Percentiles rank a stretch among this genome's conserved stretches.
Evolutionary conservation across 140 eudicot species (phyloP).

Genomic region (Oenanthe javanica): DNA sequence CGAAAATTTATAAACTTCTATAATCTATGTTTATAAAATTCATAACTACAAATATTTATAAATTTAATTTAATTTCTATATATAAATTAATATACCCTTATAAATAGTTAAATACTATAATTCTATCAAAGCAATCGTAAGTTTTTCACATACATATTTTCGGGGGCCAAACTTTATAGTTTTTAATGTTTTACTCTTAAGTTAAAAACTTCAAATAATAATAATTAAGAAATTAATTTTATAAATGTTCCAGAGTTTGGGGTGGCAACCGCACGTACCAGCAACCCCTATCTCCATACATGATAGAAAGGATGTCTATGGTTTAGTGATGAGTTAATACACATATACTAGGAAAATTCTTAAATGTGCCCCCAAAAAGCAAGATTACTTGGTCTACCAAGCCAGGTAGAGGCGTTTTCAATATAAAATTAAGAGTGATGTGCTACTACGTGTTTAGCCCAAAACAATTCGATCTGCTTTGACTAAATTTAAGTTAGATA

Average conservation of each 20-base stretch:
- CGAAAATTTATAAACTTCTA: too few relatives aligned
- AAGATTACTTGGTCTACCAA: neutral
- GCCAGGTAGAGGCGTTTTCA: neutral
- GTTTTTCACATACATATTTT: neutral
- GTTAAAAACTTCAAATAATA: too few relatives aligned
- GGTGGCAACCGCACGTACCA: neutral
- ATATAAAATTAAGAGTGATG: neutral
- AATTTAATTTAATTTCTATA: too few relatives aligned
- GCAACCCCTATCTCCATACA: neutral
- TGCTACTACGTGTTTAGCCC: neutral
- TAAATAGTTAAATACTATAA: too few relatives aligned
- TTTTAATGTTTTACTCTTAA: neutral
- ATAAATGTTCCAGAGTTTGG: too few relatives aligned
- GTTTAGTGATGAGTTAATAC: neutral
- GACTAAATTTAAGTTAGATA: neutral
- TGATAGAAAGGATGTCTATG: neutral
- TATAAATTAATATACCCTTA: neutral
- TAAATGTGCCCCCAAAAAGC: slow-evolving; percentile 1
- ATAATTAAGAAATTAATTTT: too few relatives aligned
- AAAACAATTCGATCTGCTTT: neutral
- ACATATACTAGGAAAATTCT: neutral
- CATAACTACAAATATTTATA: too few relatives aligned
- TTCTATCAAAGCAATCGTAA: neutral
- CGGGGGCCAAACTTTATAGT: too few relatives aligned
- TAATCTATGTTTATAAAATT: too few relatives aligned